Evolutionary conservation across 139 green algal genomes (phyloP).

Genomic region (Chlamydomonas schloesseri): DNA sequence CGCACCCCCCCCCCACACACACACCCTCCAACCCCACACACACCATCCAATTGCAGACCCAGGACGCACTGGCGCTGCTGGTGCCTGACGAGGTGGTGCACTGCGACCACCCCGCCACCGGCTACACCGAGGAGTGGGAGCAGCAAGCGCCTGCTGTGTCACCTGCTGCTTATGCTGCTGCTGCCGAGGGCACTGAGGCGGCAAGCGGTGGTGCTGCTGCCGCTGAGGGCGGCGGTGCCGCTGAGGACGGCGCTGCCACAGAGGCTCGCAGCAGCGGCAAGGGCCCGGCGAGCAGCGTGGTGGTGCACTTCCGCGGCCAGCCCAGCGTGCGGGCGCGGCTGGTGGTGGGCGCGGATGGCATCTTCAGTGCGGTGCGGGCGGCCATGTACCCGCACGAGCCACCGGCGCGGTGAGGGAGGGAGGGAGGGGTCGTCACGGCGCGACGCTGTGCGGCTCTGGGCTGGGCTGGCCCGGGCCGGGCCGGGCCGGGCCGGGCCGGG

Average conservation of each 20-base stretch:
- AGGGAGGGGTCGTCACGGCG: no score
- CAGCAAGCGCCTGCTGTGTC: no score
- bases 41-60: no score
- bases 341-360: constrained; percentile 62
- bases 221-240: neutral
- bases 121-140: constrained; percentile 45
- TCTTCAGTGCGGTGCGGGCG: constrained; percentile 47
- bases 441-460: no score
- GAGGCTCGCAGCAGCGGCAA: neutral
- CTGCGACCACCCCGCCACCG: constrained; percentile 43
- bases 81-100: constrained; percentile 42
- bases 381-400: constrained; percentile 53
- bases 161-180: no score
- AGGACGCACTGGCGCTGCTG: constrained; percentile 28
- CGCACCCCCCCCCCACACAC: neutral
- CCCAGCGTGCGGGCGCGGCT: constrained; percentile 49
- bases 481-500: no score
- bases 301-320: constrained; percentile 28
- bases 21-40: neutral
- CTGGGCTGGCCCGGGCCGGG: no score
- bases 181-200: no score
- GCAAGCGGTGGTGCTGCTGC: no score
- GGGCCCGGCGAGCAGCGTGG: neutral
- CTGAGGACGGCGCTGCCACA: neutral
- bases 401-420: constrained; percentile 23